phyloP scores from a whole-genome alignment of 2,329 filamentous ascomycete genomes.

The Hypoxylon sp. region DNA sequence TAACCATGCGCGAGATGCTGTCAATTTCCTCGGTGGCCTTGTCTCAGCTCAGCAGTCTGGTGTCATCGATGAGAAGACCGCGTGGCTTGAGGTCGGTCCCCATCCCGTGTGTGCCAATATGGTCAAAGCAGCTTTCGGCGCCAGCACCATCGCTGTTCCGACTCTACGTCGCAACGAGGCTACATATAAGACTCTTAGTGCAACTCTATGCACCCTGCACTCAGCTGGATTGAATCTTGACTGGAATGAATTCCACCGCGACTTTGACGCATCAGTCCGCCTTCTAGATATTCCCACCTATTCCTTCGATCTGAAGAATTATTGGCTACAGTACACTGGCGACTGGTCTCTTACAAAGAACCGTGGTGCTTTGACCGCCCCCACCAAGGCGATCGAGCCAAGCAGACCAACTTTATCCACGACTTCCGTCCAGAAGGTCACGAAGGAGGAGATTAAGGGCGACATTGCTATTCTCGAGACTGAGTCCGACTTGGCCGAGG shows the following conservation, averaged over 20 bases:
- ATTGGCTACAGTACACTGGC: conserved; percentile 72
- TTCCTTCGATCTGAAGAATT: conserved; percentile 74
- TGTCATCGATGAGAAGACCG: conserved; percentile 70
- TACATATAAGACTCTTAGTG: conserved; percentile 69
- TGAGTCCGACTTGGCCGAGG: conserved; percentile 71
- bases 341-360: conserved; percentile 73
- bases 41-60: conserved; percentile 65
- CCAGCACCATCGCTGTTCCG: conserved; percentile 62
- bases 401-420: conserved; percentile 66
- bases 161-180: conserved; percentile 70
- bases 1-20: conserved; percentile 71
- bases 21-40: conserved; percentile 73
- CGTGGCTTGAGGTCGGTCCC: conserved; percentile 79
- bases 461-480: conserved; percentile 67
- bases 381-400: conserved; percentile 43
- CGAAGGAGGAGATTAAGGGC: conserved; percentile 68
- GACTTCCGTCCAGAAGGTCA: conserved; percentile 70
- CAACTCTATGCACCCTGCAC: conserved; percentile 65
- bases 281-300: conserved; percentile 74
- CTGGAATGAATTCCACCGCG: conserved; percentile 73
- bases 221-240: conserved; percentile 65
- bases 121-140: conserved; percentile 70
- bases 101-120: conserved; percentile 75
- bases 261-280: conserved; percentile 65
- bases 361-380: conserved; percentile 61